Evolutionary conservation across 805 yeast species (phyloP).

Genomic region (Candida silvatica): DNA sequence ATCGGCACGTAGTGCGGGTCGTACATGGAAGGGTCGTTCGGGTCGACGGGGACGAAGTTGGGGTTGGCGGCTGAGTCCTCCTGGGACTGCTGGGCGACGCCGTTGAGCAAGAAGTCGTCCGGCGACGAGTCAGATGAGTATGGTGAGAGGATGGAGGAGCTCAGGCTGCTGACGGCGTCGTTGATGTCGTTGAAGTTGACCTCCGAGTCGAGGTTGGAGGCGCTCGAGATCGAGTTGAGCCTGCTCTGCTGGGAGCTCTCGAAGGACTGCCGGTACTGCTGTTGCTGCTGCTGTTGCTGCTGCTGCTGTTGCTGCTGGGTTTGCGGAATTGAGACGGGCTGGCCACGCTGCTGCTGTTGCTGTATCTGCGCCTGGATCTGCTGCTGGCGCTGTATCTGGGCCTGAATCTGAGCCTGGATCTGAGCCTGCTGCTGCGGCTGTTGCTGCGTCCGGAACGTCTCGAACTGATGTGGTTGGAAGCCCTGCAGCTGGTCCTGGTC

Average conservation of each 20-base stretch:
- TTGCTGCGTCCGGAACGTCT: constrained; percentile 1
- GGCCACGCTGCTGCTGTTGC: background rate
- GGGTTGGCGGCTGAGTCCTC: constrained; percentile 1
- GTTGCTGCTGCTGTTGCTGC: constrained; percentile 3
- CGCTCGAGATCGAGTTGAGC: constrained; percentile 12
- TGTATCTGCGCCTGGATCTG: too few relatives aligned
- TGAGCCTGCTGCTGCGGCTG: constrained; percentile 3
- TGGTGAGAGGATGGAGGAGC: constrained; percentile 25
- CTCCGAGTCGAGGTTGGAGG: constrained; percentile 18
- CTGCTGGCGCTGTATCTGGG: too few relatives aligned
- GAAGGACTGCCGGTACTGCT: background rate
- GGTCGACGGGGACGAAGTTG: constrained; percentile 2
- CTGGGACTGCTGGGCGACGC: constrained; percentile 6
- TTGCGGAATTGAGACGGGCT: background rate
- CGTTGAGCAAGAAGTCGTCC: constrained; percentile 22
- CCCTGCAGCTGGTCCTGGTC: background rate
- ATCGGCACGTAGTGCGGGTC: constrained; percentile 14
- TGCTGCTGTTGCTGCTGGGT: background rate
- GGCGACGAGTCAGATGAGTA: constrained; percentile 30
- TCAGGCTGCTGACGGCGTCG: constrained; percentile 22
- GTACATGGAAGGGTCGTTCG: background rate
- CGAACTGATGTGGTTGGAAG: constrained; percentile 1
- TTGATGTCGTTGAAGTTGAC: constrained; percentile 22
- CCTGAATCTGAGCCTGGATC: constrained; percentile 2
- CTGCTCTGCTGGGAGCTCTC: constrained; percentile 2